Evolutionary conservation across 2,329 filamentous ascomycete species (phyloP), one percentile per base, ranked within the genome.

Genomic region (Knoxdaviesia proteae): DNA sequence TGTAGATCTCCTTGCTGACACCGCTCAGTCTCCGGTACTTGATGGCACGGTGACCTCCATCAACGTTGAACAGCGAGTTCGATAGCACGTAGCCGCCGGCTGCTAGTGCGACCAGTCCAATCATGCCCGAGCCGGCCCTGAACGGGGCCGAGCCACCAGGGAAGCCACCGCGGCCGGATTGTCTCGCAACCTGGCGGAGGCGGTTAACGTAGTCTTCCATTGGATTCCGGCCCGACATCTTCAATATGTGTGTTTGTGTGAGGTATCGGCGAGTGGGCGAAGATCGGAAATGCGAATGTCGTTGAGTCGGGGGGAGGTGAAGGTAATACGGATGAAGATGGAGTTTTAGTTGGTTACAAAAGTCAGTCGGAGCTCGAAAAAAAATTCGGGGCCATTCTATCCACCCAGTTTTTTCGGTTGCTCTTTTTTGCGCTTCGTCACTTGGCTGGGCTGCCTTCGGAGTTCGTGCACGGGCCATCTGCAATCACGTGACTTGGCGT

Each of bases 1-100:
- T 71, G 67, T 93, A 98, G 60, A 98, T 98, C 56, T 96, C 84
- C 65, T 87, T 87, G 69, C 83, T 80, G 44, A 98, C 88, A 68
- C 90, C 90, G 55, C 76, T 83, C 62, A 94, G 55, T 59, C 87
- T 80, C 53, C 80, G 86, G 67, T 98, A 98, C 64, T 98, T 98
- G 72, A 98, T 98, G 50, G 90, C 90, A 58, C 90, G 80, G 63
- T 96, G 90, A 65, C 90, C 90, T 78, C 90, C 90, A 57, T 98
- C 90, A 54, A 98, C 90, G 65, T 80, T 80, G 67, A 80, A 80
- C 5, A 80, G 65, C 38, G 74, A 69, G 57, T 76, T 71, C 52
- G 70, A 65, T 49, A 76, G 52, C 50, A 75, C 48, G 52, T 69
- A 55, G 44, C 63, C 58, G 39, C 66, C 70, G 45, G 42, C 46